phyloP scores from a whole-genome alignment of 2,329 filamentous ascomycete genomes.

The Coleophoma crateriformis region DNA sequence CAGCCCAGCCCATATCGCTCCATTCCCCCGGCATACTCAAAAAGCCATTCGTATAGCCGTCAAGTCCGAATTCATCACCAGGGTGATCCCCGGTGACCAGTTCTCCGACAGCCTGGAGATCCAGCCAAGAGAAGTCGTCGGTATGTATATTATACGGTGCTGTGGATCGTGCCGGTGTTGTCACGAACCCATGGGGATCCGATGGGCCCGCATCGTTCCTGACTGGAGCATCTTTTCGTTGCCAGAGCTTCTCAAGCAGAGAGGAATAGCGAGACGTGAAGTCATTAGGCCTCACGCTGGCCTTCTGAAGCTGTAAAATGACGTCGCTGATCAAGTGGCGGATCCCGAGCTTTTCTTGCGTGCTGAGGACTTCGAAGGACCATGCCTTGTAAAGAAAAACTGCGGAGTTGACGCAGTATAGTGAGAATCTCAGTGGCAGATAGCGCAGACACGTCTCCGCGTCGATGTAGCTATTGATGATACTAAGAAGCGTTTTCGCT shows the following conservation, averaged over 20 bases:
- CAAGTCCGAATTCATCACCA: slow-evolving; percentile 5
- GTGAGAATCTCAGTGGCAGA: slow-evolving; percentile 56
- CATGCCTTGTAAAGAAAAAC: slow-evolving; percentile 60
- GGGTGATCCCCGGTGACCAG: slow-evolving; percentile 40
- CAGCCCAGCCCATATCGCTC: slow-evolving; percentile 5
- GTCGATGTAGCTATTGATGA: slow-evolving; percentile 52
- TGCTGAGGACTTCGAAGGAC: slow-evolving; percentile 52
- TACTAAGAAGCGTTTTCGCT: slow-evolving; percentile 54
- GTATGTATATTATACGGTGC: slow-evolving; percentile 30
- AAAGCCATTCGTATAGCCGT: slow-evolving; percentile 7
- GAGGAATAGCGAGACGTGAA: slow-evolving; percentile 55
- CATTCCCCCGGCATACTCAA: slow-evolving; percentile 7
- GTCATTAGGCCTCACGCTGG: slow-evolving; percentile 51
- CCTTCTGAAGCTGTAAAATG: slow-evolving; percentile 49
- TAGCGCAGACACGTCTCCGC: slow-evolving; percentile 51
- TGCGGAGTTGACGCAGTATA: slow-evolving; percentile 55
- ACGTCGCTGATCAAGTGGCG: slow-evolving; percentile 52
- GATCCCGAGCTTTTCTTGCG: slow-evolving; percentile 47
- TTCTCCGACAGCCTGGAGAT: slow-evolving; percentile 53
- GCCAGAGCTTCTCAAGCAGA: slow-evolving; percentile 53
- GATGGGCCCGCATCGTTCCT: slow-evolving; percentile 20
- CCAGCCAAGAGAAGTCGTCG: slow-evolving; percentile 57
- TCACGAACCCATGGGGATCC: slow-evolving; percentile 22
- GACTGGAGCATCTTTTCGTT: slow-evolving; percentile 12
- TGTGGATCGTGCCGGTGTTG: slow-evolving; percentile 21